Base-by-base conservation (phyloP, 805 yeast genomes). In the Pichia gijzeniarum region DNA sequence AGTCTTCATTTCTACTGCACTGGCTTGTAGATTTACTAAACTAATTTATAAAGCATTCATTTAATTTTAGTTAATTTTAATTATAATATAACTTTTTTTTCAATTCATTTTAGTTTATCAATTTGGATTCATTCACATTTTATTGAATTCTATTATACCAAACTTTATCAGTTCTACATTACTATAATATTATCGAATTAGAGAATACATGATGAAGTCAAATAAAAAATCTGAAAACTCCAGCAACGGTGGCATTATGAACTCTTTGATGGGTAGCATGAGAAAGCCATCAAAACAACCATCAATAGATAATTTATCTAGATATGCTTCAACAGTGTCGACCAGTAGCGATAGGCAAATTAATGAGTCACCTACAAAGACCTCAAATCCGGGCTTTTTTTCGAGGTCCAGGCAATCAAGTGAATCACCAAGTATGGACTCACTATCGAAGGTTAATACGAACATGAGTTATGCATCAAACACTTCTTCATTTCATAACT, bases 371-470 rank as follows among this genome's bases (percentile, higher is more conserved):
- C 25, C 40, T 27, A 38, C 16, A 14, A 38, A 28, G 18, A 18
- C 34, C 10, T 35, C 28, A 5, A 13, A 16, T 30, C 28, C 9
- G 25, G 43, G 43, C 1, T 39, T 49, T 39, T 49, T 49, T 22
- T 41, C 47, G 14, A 47, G 47, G 27, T 44, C 51, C 1, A 49
- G 39, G 22, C 17, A 31, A 17, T 31, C 47, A 14, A 47, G 36
- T 36, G 53, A 51, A 25, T 37, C 34, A 12, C 43, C 32, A 44
- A 46, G 14, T 19, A 32, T 35, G 60, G 64, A 40, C 45, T 51
- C 61, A 3, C 27, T 62, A 14, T 59, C 65, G 13, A 48, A 62
- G 35, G 47, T 57, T 41, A 49, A 55, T 16, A 61, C 66, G 2
- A 59, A 57, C 37, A 47, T 49, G 13, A 56, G 63, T 20, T 30